Evolutionary conservation across 495 filamentous ascomycete species (phyloP).

Genomic region (Mytilinidion resinicola): DNA sequence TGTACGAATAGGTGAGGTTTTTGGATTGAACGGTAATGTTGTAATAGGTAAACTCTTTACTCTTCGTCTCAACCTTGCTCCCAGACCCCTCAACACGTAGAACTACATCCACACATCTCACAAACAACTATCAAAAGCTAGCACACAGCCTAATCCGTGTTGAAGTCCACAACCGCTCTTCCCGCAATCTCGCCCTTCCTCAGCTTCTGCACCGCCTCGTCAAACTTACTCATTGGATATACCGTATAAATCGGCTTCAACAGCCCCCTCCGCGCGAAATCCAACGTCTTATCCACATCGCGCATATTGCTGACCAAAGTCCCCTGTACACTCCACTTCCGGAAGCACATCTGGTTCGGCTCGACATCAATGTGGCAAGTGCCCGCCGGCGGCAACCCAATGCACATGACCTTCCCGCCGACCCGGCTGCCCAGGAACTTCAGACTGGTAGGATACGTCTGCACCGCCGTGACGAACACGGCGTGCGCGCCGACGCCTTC

Average conservation of each 20-base stretch:
- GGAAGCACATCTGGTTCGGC: conserved; percentile 24
- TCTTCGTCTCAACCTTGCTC: no score
- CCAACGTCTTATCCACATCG: conserved; percentile 28
- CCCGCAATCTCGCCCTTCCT: conserved; percentile 30
- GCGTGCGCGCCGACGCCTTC: conserved; percentile 31
- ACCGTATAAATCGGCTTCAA: conserved; percentile 29
- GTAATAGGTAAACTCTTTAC: no score
- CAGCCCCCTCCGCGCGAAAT: conserved; percentile 28
- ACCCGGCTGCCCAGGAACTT: conserved; percentile 12
- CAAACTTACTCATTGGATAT: conserved; percentile 15
- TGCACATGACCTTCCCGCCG: conserved; percentile 29
- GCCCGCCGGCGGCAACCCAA: conserved; percentile 24
- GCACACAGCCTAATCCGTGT: conserved; percentile 12
- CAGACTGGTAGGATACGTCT: conserved; percentile 18
- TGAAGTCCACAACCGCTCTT: conserved; percentile 30
- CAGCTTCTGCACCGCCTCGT: conserved; percentile 29
- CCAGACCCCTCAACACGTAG: no score
- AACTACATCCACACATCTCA: no score
- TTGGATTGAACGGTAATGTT: no score
- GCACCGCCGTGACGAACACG: conserved; percentile 27
- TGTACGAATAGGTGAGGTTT: no score
- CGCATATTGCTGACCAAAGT: conserved; percentile 28
- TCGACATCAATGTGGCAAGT: conserved; percentile 21
- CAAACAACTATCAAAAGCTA: no score
- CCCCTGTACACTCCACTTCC: conserved; percentile 25